phyloP scores from a whole-genome alignment of 768 basidiomycete genomes.

The Mycena crocata region DNA sequence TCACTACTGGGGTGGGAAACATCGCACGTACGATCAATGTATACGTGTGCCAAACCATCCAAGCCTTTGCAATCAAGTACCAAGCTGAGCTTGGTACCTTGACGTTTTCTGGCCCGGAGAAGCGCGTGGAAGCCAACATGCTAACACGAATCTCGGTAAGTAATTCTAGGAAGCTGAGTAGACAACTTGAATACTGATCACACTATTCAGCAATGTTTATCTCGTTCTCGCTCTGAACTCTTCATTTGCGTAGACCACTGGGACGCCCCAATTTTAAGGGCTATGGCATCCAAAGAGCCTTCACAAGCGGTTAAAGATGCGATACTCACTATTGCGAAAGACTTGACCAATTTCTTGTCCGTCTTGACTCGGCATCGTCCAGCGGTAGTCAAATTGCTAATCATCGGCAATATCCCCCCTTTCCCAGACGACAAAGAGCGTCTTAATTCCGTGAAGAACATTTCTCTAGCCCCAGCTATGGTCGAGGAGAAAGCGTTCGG shows the following conservation, averaged over 20 bases:
- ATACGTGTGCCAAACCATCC: neutral
- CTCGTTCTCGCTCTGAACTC: too few species aligned
- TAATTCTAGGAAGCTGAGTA: too few species aligned
- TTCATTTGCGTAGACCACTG: constrained; percentile 10
- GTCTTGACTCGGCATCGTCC: too few species aligned
- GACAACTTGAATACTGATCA: too few species aligned
- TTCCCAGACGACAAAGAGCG: neutral
- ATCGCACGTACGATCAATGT: neutral
- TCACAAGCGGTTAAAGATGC: too few species aligned
- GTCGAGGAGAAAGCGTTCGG: constrained; percentile 5
- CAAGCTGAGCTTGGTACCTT: neutral
- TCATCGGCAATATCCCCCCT: constrained; percentile 8
- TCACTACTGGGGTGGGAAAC: neutral
- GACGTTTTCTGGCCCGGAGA: neutral
- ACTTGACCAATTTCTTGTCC: neutral
- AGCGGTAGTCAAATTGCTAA: constrained; percentile 4
- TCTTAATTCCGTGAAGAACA: neutral
- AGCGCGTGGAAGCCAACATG: neutral
- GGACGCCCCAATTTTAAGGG: neutral
- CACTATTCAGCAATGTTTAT: too few species aligned
- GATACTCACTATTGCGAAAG: too few species aligned
- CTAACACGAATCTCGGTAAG: neutral
- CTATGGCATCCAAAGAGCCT: neutral
- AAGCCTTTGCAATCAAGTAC: neutral
- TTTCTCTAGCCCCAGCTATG: neutral